These are phyloP conservation scores for Verbena officinalis DNA, from an alignment of 257 asterid species.

Conservation along the genomic window DNA sequence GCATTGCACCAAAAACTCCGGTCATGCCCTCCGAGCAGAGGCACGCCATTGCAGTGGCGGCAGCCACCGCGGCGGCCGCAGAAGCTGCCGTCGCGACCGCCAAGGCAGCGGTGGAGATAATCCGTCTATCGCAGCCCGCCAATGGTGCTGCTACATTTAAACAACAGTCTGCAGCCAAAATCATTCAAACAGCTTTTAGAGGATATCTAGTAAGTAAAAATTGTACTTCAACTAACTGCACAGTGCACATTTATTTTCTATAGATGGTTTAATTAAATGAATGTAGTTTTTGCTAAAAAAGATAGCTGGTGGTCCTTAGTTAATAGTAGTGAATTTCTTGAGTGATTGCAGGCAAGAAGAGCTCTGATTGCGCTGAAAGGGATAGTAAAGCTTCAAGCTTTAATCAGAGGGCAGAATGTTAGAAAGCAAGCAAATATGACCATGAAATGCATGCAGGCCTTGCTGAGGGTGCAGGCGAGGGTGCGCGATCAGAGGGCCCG, in stretches of 20 bases:
- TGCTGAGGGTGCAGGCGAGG: conserved; percentile 87
- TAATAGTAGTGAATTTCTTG: neutral
- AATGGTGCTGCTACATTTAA: conserved; percentile 32
- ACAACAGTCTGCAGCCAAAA: conserved; percentile 60
- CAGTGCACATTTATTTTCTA: neutral
- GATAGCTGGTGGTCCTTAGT: neutral
- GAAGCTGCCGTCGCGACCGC: conserved; percentile 83
- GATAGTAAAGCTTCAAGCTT: conserved; percentile 88
- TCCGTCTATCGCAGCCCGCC: conserved; percentile 56
- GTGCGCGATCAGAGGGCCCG: conserved; percentile 83
- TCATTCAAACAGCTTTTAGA: conserved; percentile 85
- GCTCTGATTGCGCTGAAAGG: conserved; percentile 90
- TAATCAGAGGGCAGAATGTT: conserved; percentile 90
- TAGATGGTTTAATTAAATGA: neutral
- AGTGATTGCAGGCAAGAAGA: conserved; percentile 66
- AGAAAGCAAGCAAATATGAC: conserved; percentile 90
- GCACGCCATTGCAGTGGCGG: conserved; percentile 80
- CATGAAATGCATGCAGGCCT: conserved; percentile 88
- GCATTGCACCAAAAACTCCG: conserved; percentile 28
- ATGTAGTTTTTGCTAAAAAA: neutral
- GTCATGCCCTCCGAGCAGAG: conserved; percentile 47
- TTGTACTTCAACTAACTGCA: neutral
- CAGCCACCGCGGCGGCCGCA: conserved; percentile 75
- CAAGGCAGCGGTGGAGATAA: conserved; percentile 76
- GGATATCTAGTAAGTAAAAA: conserved; percentile 61